Base-by-base conservation (phyloP, 805 yeast species). In the Yamadazyma olivae region DNA sequence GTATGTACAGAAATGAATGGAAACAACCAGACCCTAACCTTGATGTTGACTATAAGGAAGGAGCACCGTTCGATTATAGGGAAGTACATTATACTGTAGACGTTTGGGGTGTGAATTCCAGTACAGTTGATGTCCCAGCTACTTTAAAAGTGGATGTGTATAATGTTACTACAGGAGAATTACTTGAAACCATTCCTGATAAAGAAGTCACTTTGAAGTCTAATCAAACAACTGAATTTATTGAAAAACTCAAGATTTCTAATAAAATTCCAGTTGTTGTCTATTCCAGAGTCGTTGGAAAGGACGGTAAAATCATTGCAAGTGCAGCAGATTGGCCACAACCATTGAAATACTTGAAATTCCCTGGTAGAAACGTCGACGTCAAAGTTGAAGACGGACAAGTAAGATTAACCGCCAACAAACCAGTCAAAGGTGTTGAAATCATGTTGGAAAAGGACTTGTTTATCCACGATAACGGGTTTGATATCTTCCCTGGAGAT, bases 291-390 rank as follows among this genome's bases (percentile, higher is more conserved):
- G 27, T 51, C 10, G 46, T 46, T 3, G 30, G 12, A 3, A 20
- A 30, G 29, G n/a, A 28, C 3, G 50, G 51, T 24, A 23, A 46
- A 1, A 39, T 51, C 4, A 41, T 69, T 21, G 58, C 64, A 5
- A 44, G 61, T 29, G 57, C 62, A 6, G 53, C 59, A 5, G 73
- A 71, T 43, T 74, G 79, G 78, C 78, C 79, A 0, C 77, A 74
- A 46, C 73, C 73, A 4, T 45, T 70, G 30, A 70, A 70, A 40
- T 56, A 65, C 45, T 48, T 67, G 18, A 48, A 49, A 13, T 59
- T 68, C 39, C 59, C 65, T 4, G 47, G 42, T 12, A 37, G 61
- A 17, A 19, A 46, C 2, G 58, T 60, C 4, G 29, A 45, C 4
- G 25, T 50, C 13, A 40, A 43, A 10, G 56, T 57, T 7, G 44